Percentiles rank a stretch among this genome's conserved stretches.
phyloP scores from a whole-genome alignment of 139 green algal genomes.

The Pleodorina starrii region DNA sequence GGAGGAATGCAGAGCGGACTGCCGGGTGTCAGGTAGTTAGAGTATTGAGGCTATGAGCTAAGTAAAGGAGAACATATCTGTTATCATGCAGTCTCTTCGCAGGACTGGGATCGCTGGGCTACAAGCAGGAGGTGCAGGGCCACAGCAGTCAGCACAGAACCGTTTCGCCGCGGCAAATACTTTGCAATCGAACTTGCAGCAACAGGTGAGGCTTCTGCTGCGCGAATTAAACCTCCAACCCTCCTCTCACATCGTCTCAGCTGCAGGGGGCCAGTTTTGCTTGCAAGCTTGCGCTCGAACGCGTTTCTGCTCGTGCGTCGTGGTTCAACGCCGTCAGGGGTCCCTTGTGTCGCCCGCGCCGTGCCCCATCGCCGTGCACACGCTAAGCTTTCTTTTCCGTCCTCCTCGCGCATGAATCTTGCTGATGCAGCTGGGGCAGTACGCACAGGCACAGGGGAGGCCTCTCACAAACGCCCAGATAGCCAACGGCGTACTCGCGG shows the following conservation, averaged over 20 bases:
- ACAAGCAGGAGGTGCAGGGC: constrained; percentile 17
- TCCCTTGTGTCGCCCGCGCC: too few relatives aligned
- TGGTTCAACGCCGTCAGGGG: too few relatives aligned
- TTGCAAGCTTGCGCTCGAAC: background rate
- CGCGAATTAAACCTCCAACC: background rate
- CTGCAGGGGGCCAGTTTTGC: too few relatives aligned
- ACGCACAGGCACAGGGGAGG: constrained; percentile 39
- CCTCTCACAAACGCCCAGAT: constrained; percentile 29
- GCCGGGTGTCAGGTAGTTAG: constrained; percentile 50
- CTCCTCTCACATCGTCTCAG: too few relatives aligned
- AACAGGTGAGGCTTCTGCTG: background rate
- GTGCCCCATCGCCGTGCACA: too few relatives aligned
- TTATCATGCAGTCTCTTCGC: background rate
- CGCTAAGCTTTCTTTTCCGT: background rate
- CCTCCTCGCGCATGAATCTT: background rate
- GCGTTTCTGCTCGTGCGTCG: background rate
- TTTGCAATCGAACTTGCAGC: constrained; percentile 51
- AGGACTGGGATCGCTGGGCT: constrained; percentile 49
- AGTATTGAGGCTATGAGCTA: background rate
- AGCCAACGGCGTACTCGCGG: constrained; percentile 38
- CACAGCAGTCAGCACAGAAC: constrained; percentile 52
- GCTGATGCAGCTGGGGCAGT: constrained; percentile 34
- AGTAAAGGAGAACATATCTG: too few relatives aligned
- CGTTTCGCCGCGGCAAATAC: constrained; percentile 49
- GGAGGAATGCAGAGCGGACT: constrained; percentile 46